Conservation (phyloP, 352 stramenopile species). For the Saprolegnia diclina region DNA sequence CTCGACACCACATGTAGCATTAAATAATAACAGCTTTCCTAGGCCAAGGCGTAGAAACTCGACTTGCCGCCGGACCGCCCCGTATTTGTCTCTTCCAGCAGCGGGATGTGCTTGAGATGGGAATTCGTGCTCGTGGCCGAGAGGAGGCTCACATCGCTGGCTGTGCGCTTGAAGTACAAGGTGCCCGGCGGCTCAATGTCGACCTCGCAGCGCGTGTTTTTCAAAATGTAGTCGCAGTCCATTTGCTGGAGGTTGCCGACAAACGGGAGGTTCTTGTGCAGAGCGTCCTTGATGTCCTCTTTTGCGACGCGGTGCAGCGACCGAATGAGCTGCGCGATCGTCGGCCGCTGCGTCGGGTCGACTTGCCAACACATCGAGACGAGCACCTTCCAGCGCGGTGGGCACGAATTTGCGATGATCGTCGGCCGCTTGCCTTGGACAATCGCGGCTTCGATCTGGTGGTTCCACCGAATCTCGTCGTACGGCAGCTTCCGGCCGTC, state of each 20-base stretch:
- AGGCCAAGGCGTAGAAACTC: neutral
- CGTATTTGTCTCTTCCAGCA: neutral
- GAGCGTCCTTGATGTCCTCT: constrained; percentile 40
- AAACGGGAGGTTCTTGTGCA: constrained; percentile 15
- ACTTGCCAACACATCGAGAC: constrained; percentile 80
- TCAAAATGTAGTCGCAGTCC: constrained; percentile 26
- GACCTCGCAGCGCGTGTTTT: constrained; percentile 22
- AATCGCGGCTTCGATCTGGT: constrained; percentile 81
- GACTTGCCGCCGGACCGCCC: neutral
- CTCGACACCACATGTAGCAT: too few species aligned
- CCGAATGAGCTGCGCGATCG: constrained; percentile 82
- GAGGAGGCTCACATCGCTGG: neutral
- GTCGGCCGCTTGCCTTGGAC: constrained; percentile 58
- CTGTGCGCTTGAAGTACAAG: neutral
- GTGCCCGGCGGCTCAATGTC: constrained; percentile 1
- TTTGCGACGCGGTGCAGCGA: constrained; percentile 72
- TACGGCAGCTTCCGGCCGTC: constrained; percentile 70
- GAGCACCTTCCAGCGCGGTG: constrained; percentile 68
- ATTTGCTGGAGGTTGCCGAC: constrained; percentile 22
- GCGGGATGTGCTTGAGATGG: neutral
- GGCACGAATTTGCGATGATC: constrained; percentile 62
- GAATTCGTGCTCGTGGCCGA: neutral
- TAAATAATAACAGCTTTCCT: neutral
- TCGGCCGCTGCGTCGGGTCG: constrained; percentile 71
- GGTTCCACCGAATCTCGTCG: constrained; percentile 76